Conservation (phyloP, 257 asterid species). For the Echium plantagineum region DNA sequence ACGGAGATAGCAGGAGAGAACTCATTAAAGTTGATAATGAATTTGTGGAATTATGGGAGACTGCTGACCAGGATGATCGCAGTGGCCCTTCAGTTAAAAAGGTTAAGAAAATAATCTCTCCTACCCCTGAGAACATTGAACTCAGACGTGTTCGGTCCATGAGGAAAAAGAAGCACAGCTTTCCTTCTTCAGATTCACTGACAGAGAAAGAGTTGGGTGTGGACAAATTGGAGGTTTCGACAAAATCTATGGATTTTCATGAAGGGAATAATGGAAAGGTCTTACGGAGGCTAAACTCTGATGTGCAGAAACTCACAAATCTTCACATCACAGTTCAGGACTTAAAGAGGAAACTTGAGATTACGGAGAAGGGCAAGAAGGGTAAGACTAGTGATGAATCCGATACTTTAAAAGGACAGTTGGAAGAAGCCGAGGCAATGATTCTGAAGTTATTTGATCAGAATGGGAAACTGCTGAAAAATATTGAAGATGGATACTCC, state of each 20-base stretch:
- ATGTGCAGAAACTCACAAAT: slow-evolving; percentile 1
- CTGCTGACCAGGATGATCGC: slow-evolving; percentile 15
- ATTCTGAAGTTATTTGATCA: slow-evolving; percentile 2
- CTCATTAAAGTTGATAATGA: slow-evolving; percentile 31
- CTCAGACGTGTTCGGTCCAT: slow-evolving; percentile 32
- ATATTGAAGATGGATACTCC: neutral
- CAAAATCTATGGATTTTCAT: neutral
- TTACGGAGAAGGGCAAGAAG: neutral
- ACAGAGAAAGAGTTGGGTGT: neutral
- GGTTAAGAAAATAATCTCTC: slow-evolving; percentile 13
- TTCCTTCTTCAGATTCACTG: neutral
- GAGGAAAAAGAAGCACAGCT: slow-evolving; percentile 28
- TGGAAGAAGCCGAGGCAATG: slow-evolving; percentile 1
- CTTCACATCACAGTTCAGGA: slow-evolving; percentile 5
- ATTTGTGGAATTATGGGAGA: slow-evolving; percentile 31
- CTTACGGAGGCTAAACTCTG: neutral
- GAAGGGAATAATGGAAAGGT: slow-evolving; percentile 2
- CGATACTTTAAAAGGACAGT: neutral
- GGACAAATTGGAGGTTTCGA: neutral
- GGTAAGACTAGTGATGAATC: neutral
- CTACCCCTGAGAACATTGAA: slow-evolving; percentile 18
- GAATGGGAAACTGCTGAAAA: slow-evolving; percentile 3
- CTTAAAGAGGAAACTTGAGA: slow-evolving; percentile 4
- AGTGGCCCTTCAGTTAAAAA: slow-evolving; percentile 23
- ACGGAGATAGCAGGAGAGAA: slow-evolving; percentile 46